Percentiles rank a stretch among this genome's conserved stretches.
Evolutionary conservation across 2,329 filamentous ascomycete genomes (phyloP).

Genomic region (Exophiala dermatitidis): DNA sequence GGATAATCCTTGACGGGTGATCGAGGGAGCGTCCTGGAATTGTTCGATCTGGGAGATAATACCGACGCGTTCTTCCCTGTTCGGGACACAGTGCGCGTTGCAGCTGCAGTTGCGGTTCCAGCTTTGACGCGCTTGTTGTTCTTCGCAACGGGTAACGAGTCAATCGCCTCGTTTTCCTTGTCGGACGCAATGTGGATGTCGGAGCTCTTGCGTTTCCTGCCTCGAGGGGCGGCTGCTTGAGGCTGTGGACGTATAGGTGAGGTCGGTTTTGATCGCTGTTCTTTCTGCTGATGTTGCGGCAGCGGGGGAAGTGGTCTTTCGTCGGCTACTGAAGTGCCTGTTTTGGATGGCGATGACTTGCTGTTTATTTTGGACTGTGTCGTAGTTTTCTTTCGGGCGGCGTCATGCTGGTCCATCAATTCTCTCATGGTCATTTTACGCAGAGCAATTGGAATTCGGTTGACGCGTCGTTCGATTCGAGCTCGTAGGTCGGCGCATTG

Average conservation of each 20-base stretch:
- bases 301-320: conserved; percentile 29
- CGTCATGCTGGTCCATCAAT: conserved; percentile 39
- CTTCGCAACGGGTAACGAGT: conserved; percentile 60
- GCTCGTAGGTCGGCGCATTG: conserved; percentile 79
- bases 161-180: conserved; percentile 62
- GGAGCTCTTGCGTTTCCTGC: conserved; percentile 29
- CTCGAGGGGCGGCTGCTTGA: conserved; percentile 16
- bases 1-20: conserved; percentile 45
- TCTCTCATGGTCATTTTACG: conserved; percentile 78
- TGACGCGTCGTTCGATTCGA: conserved; percentile 85
- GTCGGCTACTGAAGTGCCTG: conserved; percentile 22
- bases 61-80: conserved; percentile 48
- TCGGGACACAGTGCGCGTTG: conserved; percentile 34
- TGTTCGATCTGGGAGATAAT: conserved; percentile 75
- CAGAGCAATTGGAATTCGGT: conserved; percentile 75
- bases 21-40: conserved; percentile 61
- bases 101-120: conserved; percentile 33
- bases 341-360: neutral
- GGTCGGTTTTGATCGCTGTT: conserved; percentile 24
- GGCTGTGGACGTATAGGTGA: conserved; percentile 29
- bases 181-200: conserved; percentile 41
- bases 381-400: conserved; percentile 40
- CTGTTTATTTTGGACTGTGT: conserved; percentile 19
- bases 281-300: conserved; percentile 27
- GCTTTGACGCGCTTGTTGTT: conserved; percentile 43